Base-by-base conservation (phyloP, 768 basidiomycete genomes). In the Kwoniella sp. region DNA sequence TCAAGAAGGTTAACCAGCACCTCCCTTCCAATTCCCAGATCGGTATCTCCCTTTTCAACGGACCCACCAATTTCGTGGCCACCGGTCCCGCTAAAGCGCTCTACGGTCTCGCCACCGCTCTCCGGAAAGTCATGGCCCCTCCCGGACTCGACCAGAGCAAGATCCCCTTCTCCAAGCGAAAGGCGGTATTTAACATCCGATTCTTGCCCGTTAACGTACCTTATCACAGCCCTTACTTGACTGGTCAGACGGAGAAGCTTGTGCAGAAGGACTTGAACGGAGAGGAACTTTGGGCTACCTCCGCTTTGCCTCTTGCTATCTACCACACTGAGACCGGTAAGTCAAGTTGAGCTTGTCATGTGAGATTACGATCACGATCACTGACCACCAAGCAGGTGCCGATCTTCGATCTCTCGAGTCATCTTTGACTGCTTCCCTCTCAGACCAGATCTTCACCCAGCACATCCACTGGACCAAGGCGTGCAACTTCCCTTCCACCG, bases 191-290 rank as follows among this genome's bases (percentile, higher is more conserved):
- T 82, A 89, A 87, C 48, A 86, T 90, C 54, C 89, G 96, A 51
- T 99, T 98, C 85, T 83, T 99, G 74, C 89, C 92, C n/a, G 90
- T 99, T 75, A 90, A 88, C 58, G 95, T 93, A 1, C 96, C 96
- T 0, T 99, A 93, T 83, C 96, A 99, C 84, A 94, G 93, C 81
- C 83, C 84, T 22, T 95, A 97, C 81, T 84, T 99, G 60, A 77
- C 77, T 20, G 88, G 86, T 29, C 89, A 87, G 0, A 87, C 92
- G 1, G 86, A 92, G 68, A 90, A 87, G 80, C 82, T 96, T 53
- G 81, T 90, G 41, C 80, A 85, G n/a, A 86, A 89, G 63, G 92
- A 94, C 82, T 81, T 94, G 37, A 83, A 82, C 12, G 88, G 86
- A 1, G 86, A 92, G 73, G 92, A 95, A 73, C 77, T 95, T 26